Conservation (phyloP, 2,329 filamentous ascomycete genomes). For the Penicillium thymicola region DNA sequence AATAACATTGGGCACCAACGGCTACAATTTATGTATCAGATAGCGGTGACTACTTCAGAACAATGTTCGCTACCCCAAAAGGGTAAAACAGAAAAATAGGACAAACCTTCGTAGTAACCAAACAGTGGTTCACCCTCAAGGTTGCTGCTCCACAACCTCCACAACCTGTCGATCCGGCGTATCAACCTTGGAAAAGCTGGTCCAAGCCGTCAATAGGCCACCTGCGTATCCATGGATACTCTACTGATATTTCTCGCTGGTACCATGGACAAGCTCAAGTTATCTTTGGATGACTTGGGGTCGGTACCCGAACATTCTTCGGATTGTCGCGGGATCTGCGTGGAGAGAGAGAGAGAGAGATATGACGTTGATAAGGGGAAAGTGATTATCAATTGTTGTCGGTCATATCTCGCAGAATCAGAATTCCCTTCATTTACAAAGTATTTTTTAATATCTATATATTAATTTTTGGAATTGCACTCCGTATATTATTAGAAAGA, state of each 20-base stretch:
- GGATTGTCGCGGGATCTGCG: background rate
- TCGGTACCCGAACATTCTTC: background rate
- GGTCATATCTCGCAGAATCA: constrained; percentile 3
- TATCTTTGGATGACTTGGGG: background rate
- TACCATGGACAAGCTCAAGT: background rate
- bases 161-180: background rate
- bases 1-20: too few species aligned
- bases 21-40: background rate
- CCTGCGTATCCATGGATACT: too few species aligned
- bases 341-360: background rate
- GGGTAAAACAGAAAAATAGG: background rate
- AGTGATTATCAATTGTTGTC: constrained; percentile 5
- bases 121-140: background rate
- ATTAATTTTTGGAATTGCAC: background rate
- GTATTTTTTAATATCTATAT: too few species aligned
- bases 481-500: background rate
- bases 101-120: background rate
- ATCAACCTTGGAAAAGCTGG: background rate
- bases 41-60: background rate
- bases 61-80: background rate
- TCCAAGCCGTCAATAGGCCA: background rate
- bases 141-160: background rate
- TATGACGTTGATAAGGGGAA: constrained; percentile 8
- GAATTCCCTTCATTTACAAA: background rate
- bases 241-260: background rate